These are phyloP conservation scores for Steccherinum ochraceum DNA, from an alignment of 768 basidiomycete genomes.

Conservation along the genomic window DNA sequence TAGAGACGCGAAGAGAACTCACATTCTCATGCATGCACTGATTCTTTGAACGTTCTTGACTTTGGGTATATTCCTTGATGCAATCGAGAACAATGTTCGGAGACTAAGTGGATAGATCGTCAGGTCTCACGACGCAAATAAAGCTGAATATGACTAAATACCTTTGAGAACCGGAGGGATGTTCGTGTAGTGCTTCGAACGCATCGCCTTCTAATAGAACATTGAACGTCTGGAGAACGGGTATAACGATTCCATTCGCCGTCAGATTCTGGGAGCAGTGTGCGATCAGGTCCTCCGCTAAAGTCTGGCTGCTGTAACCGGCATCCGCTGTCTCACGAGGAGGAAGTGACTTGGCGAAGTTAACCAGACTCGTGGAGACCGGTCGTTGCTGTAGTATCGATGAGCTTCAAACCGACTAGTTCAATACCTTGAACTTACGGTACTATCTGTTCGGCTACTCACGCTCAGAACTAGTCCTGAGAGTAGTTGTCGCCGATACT, in stretches of 20 bases:
- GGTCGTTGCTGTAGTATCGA: constrained; percentile 54
- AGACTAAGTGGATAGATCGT: constrained; percentile 24
- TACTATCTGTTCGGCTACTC: constrained; percentile 79
- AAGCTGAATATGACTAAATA: constrained; percentile 24
- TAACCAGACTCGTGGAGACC: constrained; percentile 51
- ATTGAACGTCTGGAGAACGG: constrained; percentile 71
- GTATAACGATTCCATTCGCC: constrained; percentile 74
- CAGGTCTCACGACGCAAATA: neutral
- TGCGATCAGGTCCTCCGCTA: constrained; percentile 52
- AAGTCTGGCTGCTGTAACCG: constrained; percentile 40
- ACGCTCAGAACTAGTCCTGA: constrained; percentile 73
- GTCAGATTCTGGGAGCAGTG: constrained; percentile 47
- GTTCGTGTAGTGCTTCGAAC: constrained; percentile 42
- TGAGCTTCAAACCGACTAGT: constrained; percentile 6
- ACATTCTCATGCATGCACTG: constrained; percentile 82
- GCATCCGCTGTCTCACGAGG: constrained; percentile 19
- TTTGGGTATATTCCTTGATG: constrained; percentile 54
- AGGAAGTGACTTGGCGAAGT: constrained; percentile 51
- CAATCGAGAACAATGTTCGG: constrained; percentile 44
- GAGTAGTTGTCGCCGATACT: constrained; percentile 59
- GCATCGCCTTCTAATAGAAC: constrained; percentile 65
- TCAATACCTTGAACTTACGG: constrained; percentile 42
- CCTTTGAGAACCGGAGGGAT: constrained; percentile 45
- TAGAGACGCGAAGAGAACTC: constrained; percentile 16
- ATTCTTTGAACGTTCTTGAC: constrained; percentile 84